A percentile compares a stretch with the other conserved stretches of the same genome.
Evolutionary conservation across 1,284 basidiomycete species (phyloP).

Genomic region (Gastroboletus turbinatus): DNA sequence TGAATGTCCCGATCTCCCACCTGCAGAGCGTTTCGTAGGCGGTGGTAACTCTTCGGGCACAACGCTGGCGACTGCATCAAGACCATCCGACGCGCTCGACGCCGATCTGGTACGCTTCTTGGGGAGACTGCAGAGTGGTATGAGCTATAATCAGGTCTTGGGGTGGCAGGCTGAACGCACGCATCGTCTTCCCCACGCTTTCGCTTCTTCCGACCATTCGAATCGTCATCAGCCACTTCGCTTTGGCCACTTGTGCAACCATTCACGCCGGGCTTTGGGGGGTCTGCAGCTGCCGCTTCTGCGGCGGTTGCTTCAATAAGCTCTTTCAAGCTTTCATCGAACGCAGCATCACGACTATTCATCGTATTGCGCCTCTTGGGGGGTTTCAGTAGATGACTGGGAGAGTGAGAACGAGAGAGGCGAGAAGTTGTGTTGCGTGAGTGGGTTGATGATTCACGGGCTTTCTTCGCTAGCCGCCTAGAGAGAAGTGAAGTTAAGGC

Average conservation of each 20-base stretch:
- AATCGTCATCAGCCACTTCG: constrained; percentile 48
- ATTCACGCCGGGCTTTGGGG: constrained; percentile 24
- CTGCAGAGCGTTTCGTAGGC: constrained; percentile 30
- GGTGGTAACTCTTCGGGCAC: constrained; percentile 44
- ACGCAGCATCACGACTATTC: constrained; percentile 95
- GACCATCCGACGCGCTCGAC: constrained; percentile 63
- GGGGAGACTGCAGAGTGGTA: constrained; percentile 40
- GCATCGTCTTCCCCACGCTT: constrained; percentile 70
- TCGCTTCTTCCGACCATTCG: constrained; percentile 62
- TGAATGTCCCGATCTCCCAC: constrained; percentile 33
- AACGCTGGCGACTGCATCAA: constrained; percentile 34
- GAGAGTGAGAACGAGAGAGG: constrained; percentile 75
- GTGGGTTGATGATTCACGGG: constrained; percentile 62
- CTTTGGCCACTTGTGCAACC: constrained; percentile 35
- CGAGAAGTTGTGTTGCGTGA: constrained; percentile 54
- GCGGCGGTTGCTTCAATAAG: constrained; percentile 71
- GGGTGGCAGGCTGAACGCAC: constrained; percentile 42
- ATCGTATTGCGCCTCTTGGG: constrained; percentile 91
- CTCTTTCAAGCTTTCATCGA: constrained; percentile 82
- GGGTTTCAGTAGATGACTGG: constrained; percentile 54
- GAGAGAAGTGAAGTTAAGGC: constrained; percentile 11
- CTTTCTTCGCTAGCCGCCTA: constrained; percentile 62
- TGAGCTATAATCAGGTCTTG: constrained; percentile 17
- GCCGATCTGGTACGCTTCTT: constrained; percentile 72
- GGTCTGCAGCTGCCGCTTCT: constrained; percentile 50